Evolutionary conservation across 2,329 filamentous ascomycete species (phyloP), one percentile per base, ranked within the genome.

Genomic region (Magnaporthiopsis rhizophila): DNA sequence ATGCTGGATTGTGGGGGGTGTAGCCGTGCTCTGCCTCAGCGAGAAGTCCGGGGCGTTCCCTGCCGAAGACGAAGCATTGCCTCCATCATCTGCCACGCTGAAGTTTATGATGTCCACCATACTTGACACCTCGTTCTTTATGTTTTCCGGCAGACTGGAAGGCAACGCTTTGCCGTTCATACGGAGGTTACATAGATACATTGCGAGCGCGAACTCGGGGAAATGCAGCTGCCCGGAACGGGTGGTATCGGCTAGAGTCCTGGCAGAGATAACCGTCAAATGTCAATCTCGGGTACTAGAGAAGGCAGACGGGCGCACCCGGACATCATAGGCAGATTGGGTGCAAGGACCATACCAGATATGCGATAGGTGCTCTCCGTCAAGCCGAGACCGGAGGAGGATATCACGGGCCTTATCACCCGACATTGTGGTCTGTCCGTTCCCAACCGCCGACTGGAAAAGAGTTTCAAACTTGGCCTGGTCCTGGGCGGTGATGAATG

Each of bases 91-190:
- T 0, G 86, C 87, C 30, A 97, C 85, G 69, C 89, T 92, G 74
- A 99, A 99, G 66, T 92, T 97, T 73, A 99, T 99, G 65, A 99
- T 99, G 73, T 99, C 95, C 57, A 99, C 95, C 93, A 99, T 98
- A 77, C 95, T 97, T 3, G 94, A 98, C 24, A 99, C 95, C 76
- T 99, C 95, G 71, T 99, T 99, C 79, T 88, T 90, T 68, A 99
- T 88, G 65, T 86, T 89, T 38, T 97, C 92, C 0, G 95, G 95
- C 12, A 99, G 81, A 7, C 74, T 76, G 2, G 82, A 73, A 0
- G 95, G 95, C 30, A 99, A 77, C 0, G 88, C 81, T 76, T 96
- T 97, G 65, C 92, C 92, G 0, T 91, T 95, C 65, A 98, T 81
- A 74, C 89, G 95, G 69, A 99, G 74, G 73, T 98, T 99, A 81